These are phyloP conservation scores for Aspergillus viridinutans DNA, from an alignment of 2,329 filamentous ascomycete genomes.

Conservation along the genomic window DNA sequence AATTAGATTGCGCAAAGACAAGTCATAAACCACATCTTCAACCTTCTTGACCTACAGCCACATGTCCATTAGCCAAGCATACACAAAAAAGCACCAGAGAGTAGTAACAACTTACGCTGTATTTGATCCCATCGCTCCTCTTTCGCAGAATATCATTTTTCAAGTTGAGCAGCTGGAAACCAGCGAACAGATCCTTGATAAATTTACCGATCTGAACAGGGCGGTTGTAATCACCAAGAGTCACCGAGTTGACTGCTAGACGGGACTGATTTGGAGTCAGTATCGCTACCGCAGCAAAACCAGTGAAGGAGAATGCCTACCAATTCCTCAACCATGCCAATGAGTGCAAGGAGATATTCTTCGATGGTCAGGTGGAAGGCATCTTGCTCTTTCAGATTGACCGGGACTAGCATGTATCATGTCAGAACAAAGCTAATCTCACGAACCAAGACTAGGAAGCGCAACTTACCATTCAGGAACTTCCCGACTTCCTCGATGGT, in stretches of 20 bases:
- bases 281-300: neutral
- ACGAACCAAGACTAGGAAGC: neutral
- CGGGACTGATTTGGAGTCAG: slow-evolving; percentile 52
- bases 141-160: slow-evolving; percentile 92
- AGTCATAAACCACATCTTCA: slow-evolving; percentile 95
- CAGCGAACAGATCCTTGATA: slow-evolving; percentile 90
- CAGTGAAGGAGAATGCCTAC: slow-evolving; percentile 33
- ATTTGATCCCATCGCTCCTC: slow-evolving; percentile 90
- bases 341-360: slow-evolving; percentile 88
- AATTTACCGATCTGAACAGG: slow-evolving; percentile 86
- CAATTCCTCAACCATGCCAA: slow-evolving; percentile 84
- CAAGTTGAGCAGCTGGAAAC: slow-evolving; percentile 94
- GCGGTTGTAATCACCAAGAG: slow-evolving; percentile 78
- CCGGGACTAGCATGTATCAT: slow-evolving; percentile 59
- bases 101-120: slow-evolving; percentile 52
- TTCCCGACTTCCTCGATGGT: slow-evolving; percentile 84
- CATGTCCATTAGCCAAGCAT: neutral
- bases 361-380: slow-evolving; percentile 95
- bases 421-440: slow-evolving; percentile 2
- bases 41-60: slow-evolving; percentile 75
- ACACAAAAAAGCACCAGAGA: neutral
- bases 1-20: slow-evolving; percentile 79
- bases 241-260: slow-evolving; percentile 90
- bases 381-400: slow-evolving; percentile 85
- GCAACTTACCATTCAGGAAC: slow-evolving; percentile 64